phyloP scores from a whole-genome alignment of 1,284 basidiomycete species.

The Hymenochaete sp. region DNA sequence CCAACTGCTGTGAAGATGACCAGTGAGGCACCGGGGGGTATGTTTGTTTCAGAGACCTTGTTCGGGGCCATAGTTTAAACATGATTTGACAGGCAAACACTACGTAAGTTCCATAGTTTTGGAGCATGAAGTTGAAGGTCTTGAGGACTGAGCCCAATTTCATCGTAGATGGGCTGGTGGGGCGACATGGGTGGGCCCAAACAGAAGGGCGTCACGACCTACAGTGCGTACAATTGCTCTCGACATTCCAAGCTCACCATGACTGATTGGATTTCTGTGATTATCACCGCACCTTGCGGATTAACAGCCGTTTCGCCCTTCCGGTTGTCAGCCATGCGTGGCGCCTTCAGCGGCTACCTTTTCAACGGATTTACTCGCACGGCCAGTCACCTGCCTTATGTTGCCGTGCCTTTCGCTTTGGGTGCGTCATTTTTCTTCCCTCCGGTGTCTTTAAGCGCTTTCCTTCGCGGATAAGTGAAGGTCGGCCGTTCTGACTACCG shows the following conservation, averaged over 20 bases:
- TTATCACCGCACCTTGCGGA: not conserved
- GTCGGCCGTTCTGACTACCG: not conserved
- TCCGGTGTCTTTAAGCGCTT: not conserved
- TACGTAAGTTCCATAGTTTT: constrained; percentile 47
- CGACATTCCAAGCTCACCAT: not conserved
- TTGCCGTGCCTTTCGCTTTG: constrained; percentile 65
- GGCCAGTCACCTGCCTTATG: constrained; percentile 70
- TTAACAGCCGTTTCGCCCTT: constrained; percentile 72
- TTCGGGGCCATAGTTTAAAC: not conserved
- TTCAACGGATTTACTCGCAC: constrained; percentile 85
- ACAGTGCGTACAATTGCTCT: constrained; percentile 48
- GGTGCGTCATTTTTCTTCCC: constrained; percentile 47
- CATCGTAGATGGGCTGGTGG: constrained; percentile 85
- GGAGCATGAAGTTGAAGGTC: not conserved
- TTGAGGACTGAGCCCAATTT: too few species aligned
- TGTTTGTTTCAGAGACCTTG: constrained; percentile 25
- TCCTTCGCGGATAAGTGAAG: not conserved
- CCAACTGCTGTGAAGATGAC: constrained; percentile 45
- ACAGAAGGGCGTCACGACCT: constrained; percentile 75
- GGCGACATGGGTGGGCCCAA: constrained; percentile 65
- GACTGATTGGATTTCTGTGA: not conserved
- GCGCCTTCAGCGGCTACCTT: constrained; percentile 67
- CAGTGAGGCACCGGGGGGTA: constrained; percentile 76
- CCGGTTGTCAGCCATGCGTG: constrained; percentile 65
- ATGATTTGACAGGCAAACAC: constrained; percentile 39